Evolutionary conservation across 2,329 filamentous ascomycete species (phyloP).

Genomic region (Ophiocordyceps camponoti-leonardi): DNA sequence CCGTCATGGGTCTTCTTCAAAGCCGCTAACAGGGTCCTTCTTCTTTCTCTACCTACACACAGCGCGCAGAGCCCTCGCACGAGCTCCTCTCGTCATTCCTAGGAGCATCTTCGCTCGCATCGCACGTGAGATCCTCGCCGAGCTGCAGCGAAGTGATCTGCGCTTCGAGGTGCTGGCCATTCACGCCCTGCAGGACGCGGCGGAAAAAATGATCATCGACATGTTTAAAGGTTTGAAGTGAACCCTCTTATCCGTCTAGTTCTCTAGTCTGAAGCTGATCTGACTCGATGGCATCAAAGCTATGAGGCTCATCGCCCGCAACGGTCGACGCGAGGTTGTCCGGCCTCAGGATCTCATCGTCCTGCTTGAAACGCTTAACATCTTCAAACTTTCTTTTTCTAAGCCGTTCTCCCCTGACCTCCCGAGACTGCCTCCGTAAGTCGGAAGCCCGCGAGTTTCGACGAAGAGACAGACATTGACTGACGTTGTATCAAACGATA

Average conservation of each 20-base stretch:
- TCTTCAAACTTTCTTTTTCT: neutral
- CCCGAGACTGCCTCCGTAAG: too few species aligned
- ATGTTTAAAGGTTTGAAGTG: neutral
- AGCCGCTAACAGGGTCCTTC: neutral
- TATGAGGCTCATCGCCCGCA: neutral
- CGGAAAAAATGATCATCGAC: neutral
- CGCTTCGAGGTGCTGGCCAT: neutral
- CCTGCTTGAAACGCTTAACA: neutral
- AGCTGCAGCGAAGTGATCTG: neutral
- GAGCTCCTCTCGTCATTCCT: neutral
- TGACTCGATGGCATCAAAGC: neutral
- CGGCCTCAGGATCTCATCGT: neutral
- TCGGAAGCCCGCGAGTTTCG: too few species aligned
- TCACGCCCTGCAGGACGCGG: neutral
- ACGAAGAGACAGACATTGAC: too few species aligned
- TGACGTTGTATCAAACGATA: too few species aligned
- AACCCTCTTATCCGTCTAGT: too few species aligned
- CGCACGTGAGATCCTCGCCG: neutral
- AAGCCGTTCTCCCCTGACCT: neutral
- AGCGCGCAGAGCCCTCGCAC: neutral
- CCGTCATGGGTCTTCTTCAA: neutral
- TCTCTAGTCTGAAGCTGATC: too few species aligned
- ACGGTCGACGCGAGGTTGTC: neutral
- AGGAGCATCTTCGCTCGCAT: neutral
- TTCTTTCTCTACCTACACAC: too few species aligned